Base-by-base conservation (phyloP, 1,284 basidiomycete genomes). In the Fistulina hepatica region DNA sequence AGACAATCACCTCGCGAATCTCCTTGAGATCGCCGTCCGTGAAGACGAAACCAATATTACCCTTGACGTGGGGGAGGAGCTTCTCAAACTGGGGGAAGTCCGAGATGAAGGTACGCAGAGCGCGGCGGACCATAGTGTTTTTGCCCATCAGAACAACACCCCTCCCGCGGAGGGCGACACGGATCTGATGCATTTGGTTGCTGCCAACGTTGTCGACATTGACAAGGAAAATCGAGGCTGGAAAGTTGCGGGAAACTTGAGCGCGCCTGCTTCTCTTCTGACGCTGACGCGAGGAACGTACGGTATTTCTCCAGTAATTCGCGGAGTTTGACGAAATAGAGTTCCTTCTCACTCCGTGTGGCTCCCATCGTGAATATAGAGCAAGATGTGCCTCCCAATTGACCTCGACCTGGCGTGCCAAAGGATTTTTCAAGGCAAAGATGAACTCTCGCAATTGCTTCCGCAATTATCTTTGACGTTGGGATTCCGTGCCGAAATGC, bases 101-200 rank as follows among this genome's bases (percentile, higher is more conserved):
- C 50, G 73, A 45, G 55, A 97, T 73, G 63, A 97, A 79, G 59
- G 81, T 73, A 53, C 94, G 91, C 50, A 99, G 76, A 44, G 92
- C 94, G 59, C 94, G 91, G 68, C 94, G 89, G 56, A 97, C 93
- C 95, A 98, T 97, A 61, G 95, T 99, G 82, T 99, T 99, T 74
- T 99, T 99, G 60, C 94, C 94, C 95, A 99, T 99, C 54, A 99
- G 68, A 49, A 98, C 93, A 44, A 92, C 71, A 73, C 88, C 95
- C 65, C 90, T 92, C 58, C 91, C 91, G 55, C 95, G 91, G 62
- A 99, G 81, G 38, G 94, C 72, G 52, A 89, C 82, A 72, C 95
- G 93, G 60, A 98, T 97, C 66, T 95, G 91, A 62, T 95, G 92
- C 90, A 93, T 89, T 70, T 99, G 95, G 76, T 97, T 95, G 47